phyloP scores from a whole-genome alignment of 331 rosid genomes.

The Rosa hybrid region DNA sequence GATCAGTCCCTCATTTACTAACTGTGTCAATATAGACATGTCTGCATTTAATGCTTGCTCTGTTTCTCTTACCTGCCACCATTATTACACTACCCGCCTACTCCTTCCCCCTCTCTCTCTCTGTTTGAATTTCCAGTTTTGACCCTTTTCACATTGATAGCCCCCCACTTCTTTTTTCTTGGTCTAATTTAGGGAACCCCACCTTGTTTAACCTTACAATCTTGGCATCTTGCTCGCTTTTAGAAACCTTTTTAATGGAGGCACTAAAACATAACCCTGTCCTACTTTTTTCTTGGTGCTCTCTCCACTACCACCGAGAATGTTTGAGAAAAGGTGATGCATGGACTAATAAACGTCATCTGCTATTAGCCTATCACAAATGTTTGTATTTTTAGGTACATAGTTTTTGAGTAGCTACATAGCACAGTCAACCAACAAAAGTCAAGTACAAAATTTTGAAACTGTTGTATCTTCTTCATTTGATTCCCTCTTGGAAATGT shows the following conservation, averaged over 20 bases:
- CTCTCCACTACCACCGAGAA: slow-evolving; percentile 5
- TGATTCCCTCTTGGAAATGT: background rate
- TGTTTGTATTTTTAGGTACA: background rate
- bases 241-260: background rate
- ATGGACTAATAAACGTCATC: background rate
- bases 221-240: background rate
- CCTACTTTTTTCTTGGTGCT: background rate
- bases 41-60: slow-evolving; percentile 44
- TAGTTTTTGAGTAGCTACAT: background rate
- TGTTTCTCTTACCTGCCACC: slow-evolving; percentile 31
- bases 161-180: background rate
- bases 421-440: background rate
- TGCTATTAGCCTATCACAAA: background rate
- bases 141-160: slow-evolving; percentile 12
- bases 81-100: slow-evolving; percentile 24
- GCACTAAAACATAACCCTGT: slow-evolving; percentile 7
- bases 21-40: slow-evolving; percentile 35
- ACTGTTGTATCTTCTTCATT: background rate
- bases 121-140: slow-evolving; percentile 13
- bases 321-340: slow-evolving; percentile 28
- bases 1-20: slow-evolving; percentile 33
- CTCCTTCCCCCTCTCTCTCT: background rate
- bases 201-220: background rate
- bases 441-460: background rate
- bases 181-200: background rate